Evolutionary conservation across 2,329 filamentous ascomycete species (phyloP).

Genomic region (Cladosporium austrohemisphaericum): DNA sequence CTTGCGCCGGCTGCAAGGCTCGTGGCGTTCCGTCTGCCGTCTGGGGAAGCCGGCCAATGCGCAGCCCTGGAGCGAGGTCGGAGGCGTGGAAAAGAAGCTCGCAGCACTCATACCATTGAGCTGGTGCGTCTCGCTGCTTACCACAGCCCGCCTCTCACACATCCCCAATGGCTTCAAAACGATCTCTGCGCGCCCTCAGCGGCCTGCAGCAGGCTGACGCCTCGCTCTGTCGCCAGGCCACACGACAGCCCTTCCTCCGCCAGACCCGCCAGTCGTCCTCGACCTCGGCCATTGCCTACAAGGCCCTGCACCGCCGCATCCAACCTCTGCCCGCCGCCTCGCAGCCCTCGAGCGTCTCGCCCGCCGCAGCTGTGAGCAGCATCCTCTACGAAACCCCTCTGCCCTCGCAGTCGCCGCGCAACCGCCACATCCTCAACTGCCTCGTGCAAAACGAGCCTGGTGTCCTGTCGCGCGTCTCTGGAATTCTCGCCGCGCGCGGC

Average conservation of each 20-base stretch:
- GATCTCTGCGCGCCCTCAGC: conserved; percentile 26
- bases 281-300: conserved; percentile 93
- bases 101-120: not conserved
- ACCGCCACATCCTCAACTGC: conserved; percentile 95
- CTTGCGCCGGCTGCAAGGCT: not conserved
- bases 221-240: conserved; percentile 5
- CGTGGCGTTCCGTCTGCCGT: no score
- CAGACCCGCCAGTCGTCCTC: conserved; percentile 52
- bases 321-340: conserved; percentile 76
- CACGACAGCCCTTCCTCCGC: conserved; percentile 7
- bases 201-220: conserved; percentile 16
- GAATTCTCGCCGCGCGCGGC: conserved; percentile 89
- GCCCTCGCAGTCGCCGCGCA: conserved; percentile 76
- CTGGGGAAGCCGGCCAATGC: no score
- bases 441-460: conserved; percentile 98
- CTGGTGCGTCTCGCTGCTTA: not conserved
- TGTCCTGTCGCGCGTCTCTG: conserved; percentile 92
- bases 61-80: no score
- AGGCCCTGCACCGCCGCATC: conserved; percentile 87
- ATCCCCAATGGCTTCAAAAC: conserved; percentile 34
- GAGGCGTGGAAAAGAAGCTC: conserved; percentile 5
- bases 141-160: not conserved
- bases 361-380: conserved; percentile 91
- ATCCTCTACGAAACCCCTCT: conserved; percentile 98
- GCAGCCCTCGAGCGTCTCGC: conserved; percentile 71